Evolutionary conservation across 2,329 filamentous ascomycete genomes (phyloP).

Genomic region (Lanzia echinophila): DNA sequence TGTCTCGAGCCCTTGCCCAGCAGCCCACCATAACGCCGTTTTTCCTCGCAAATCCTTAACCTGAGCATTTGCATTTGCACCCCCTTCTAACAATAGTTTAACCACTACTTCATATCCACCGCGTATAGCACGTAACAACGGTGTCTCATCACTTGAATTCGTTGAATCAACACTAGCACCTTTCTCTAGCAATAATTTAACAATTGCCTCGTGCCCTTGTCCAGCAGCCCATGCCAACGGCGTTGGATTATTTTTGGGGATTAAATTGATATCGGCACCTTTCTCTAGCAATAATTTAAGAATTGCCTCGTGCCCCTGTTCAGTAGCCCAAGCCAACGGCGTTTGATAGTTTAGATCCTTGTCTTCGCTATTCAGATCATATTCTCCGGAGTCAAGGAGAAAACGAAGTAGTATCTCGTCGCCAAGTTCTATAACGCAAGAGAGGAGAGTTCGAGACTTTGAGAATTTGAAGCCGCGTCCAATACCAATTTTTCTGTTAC

Average conservation of each 20-base stretch:
- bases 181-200: constrained; percentile 13
- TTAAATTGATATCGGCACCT: not conserved
- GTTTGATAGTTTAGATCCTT: not conserved
- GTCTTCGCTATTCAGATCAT: not conserved
- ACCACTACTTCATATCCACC: constrained; percentile 13
- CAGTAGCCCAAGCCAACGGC: constrained; percentile 9
- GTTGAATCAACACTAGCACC: constrained; percentile 2
- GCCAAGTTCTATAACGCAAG: constrained; percentile 6
- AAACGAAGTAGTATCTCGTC: constrained; percentile 7
- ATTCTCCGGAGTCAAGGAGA: not conserved
- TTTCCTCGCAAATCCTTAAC: no score
- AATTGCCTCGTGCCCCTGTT: constrained; percentile 10
- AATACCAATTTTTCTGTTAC: constrained; percentile 1
- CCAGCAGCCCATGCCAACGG: constrained; percentile 9
- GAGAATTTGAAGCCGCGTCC: constrained; percentile 12
- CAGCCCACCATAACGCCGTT: constrained; percentile 3
- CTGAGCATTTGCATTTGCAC: not conserved
- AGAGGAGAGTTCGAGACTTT: constrained; percentile 2
- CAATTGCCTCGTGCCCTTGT: constrained; percentile 11
- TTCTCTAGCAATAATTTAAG: not conserved
- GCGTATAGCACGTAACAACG: not conserved
- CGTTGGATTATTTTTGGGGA: constrained; percentile 4
- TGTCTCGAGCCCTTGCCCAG: not conserved
- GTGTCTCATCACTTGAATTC: not conserved
- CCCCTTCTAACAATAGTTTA: constrained; percentile 11